These are phyloP conservation scores for Cicer chorassanicum DNA, from an alignment of 306 rosid species.

Conservation along the genomic window DNA sequence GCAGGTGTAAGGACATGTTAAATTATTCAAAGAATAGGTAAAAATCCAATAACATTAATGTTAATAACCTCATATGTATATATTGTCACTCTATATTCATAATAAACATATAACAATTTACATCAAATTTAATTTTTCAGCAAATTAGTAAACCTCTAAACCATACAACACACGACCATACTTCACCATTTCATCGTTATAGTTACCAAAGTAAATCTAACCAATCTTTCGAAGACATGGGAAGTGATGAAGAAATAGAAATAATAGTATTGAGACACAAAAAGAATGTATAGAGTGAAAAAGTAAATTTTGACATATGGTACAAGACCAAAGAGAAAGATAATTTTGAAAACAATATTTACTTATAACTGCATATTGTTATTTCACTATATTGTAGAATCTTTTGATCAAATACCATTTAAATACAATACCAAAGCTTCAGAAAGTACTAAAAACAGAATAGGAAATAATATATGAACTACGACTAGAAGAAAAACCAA, in stretches of 20 bases:
- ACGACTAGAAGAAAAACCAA: too few species aligned
- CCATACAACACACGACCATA: slow-evolving; percentile 63
- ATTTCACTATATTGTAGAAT: slow-evolving; percentile 53
- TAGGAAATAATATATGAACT: too few species aligned
- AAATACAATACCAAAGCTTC: slow-evolving; percentile 74
- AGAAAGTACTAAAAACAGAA: slow-evolving; percentile 56
- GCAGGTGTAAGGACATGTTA: background rate
- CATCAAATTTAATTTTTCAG: background rate
- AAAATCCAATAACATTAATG: slow-evolving; percentile 28
- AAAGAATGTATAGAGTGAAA: too few species aligned
- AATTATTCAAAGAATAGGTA: slow-evolving; percentile 7
- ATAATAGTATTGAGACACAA: too few species aligned
- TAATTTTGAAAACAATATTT: background rate
- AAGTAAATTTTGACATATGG: too few species aligned
- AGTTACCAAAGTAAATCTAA: slow-evolving; percentile 43
- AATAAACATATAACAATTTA: background rate
- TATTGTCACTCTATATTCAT: slow-evolving; percentile 24
- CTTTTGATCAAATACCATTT: slow-evolving; percentile 78
- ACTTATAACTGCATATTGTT: background rate
- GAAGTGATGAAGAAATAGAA: too few species aligned
- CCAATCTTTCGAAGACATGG: slow-evolving; percentile 54
- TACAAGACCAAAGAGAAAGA: background rate
- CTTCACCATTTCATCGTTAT: slow-evolving; percentile 40
- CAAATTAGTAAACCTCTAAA: slow-evolving; percentile 21
- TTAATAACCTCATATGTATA: slow-evolving; percentile 38